Percentiles rank a stretch among this genome's conserved stretches.
phyloP scores from a whole-genome alignment of 352 stramenopile species.

The Aphanomyces stellatus region DNA sequence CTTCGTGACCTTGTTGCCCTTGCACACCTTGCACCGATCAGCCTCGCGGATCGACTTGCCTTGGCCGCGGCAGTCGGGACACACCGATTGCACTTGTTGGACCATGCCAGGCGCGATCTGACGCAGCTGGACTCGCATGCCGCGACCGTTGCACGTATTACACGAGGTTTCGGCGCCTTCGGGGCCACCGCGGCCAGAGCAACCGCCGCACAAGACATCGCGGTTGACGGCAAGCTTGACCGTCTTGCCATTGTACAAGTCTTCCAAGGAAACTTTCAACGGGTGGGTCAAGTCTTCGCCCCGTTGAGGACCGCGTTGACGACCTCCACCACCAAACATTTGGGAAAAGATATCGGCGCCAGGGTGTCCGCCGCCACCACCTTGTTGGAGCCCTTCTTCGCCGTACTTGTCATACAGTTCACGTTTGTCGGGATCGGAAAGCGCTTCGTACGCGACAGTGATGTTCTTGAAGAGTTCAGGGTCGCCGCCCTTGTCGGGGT shows the following conservation, averaged over 20 bases:
- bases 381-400: conserved; percentile 94
- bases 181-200: conserved; percentile 86
- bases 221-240: conserved; percentile 96
- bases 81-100: conserved; percentile 95
- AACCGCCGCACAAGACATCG: conserved; percentile 85
- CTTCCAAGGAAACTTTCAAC: conserved; percentile 95
- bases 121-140: conserved; percentile 91
- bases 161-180: conserved; percentile 91
- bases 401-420: conserved; percentile 93
- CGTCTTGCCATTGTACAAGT: conserved; percentile 99
- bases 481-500: conserved; percentile 98
- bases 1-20: conserved; percentile 91
- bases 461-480: conserved; percentile 94
- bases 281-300: conserved; percentile 92
- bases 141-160: conserved; percentile 91
- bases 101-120: conserved; percentile 98
- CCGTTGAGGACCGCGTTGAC: conserved; percentile 86
- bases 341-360: conserved; percentile 94
- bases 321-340: conserved; percentile 89
- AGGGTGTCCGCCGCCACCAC: conserved; percentile 52
- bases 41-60: conserved; percentile 92
- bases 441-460: conserved; percentile 94
- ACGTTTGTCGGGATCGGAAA: conserved; percentile 89
- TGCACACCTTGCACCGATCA: conserved; percentile 89
- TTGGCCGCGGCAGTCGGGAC: conserved; percentile 89